A percentile compares a stretch with the other conserved stretches of the same genome.
phyloP scores from a whole-genome alignment of 2,329 filamentous ascomycete genomes.

The Aspergillus ustus region DNA sequence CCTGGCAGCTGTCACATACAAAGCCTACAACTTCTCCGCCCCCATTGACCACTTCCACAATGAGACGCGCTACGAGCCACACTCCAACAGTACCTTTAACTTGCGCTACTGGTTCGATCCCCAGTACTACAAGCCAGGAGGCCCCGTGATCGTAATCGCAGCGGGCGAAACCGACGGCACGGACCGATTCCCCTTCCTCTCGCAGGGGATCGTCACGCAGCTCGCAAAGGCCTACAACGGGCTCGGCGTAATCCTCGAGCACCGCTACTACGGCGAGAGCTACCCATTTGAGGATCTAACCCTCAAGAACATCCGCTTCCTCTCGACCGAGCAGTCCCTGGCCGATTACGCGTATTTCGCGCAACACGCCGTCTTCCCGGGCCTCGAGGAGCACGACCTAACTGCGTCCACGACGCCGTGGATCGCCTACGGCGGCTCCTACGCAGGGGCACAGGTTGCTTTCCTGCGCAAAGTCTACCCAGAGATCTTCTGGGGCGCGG shows the following conservation, averaged over 20 bases:
- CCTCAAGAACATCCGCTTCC: conserved; percentile 74
- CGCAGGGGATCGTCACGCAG: conserved; percentile 76
- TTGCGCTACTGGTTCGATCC: conserved; percentile 85
- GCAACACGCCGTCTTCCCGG: conserved; percentile 70
- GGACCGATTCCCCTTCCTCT: conserved; percentile 65
- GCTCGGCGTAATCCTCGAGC: conserved; percentile 80
- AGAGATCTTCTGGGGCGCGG: conserved; percentile 76
- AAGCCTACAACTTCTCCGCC: conserved; percentile 55
- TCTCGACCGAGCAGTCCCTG: conserved; percentile 81
- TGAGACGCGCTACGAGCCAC: conserved; percentile 75
- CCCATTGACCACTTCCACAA: conserved; percentile 84
- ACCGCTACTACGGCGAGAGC: conserved; percentile 83
- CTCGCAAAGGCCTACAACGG: conserved; percentile 73
- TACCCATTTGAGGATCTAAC: conserved; percentile 70
- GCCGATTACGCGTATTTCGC: conserved; percentile 85
- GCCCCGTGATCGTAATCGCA: conserved; percentile 78
- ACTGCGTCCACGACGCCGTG: conserved; percentile 70
- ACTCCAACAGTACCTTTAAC: conserved; percentile 69
- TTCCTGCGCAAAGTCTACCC: conserved; percentile 78
- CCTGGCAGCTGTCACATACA: background rate
- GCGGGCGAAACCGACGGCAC: conserved; percentile 64
- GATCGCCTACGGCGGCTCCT: conserved; percentile 82
- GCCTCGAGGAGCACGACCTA: conserved; percentile 69
- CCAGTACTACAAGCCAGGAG: conserved; percentile 73
- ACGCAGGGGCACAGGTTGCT: conserved; percentile 78